Evolutionary conservation across 306 rosid species (phyloP), one percentile per base, ranked within the genome.

Genomic region (Alnus glutinosa): DNA sequence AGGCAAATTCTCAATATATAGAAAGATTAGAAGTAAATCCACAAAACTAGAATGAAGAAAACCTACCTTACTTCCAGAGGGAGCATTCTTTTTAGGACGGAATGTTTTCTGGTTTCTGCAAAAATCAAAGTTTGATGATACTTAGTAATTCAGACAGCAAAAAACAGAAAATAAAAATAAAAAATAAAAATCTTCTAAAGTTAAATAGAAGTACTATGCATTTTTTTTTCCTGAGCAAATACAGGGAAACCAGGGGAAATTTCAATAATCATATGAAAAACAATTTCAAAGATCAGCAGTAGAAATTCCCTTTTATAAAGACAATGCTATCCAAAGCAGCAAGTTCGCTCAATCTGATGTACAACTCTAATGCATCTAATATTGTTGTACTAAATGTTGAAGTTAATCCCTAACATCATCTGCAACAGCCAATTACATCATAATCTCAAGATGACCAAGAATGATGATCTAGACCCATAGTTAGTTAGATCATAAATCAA

Each of bases 61-160:
- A 78, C 87, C 70, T 55, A 89, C 98, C 98, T 91, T 93, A 63
- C 87, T 93, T 77, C 98, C 97, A 1, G 98, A 86, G 28, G 91
- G 94, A 75, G 98, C 92, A 68, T 90, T 93, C 91, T 91, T 93
- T 75, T 93, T 87, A 14, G 97, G 97, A 78, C 97, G 90, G 77
- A 93, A 91, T 23, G 98, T 93, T 85, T 89, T 93, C 74, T 90
- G 91, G 89, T 91, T 91, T 84, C 97, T 93, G 86, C 83, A 80
- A 47, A 32, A 55, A 69, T 78, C 66, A 77, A 85, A 86, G 63
- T 74, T 63, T 8, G 37, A 48, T 71, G 52, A 75, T 32, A 64
- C 36, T 48, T 9, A 51, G 58, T 28, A 42, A 58, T 14, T 54
- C 66, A 42, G 51, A 12, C 3, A 79, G 55, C 47, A 9, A 23